Evolutionary conservation across 192 early-diverging fungal species (phyloP).

Genomic region (Backusella westeae): DNA sequence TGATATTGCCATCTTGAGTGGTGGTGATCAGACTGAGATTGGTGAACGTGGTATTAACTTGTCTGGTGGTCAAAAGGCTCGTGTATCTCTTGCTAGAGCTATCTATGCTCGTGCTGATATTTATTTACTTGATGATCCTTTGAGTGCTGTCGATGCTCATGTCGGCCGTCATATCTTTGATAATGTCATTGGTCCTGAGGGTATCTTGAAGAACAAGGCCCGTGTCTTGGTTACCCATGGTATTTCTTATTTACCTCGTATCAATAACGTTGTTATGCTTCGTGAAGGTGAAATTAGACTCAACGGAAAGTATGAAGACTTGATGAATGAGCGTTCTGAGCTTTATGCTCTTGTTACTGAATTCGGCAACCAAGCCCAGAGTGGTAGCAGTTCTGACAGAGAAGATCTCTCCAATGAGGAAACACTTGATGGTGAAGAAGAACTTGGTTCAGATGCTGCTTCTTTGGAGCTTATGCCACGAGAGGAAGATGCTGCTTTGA

Average conservation of each 20-base stretch:
- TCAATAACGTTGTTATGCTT: slow-evolving; percentile 70
- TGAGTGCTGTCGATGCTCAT: slow-evolving; percentile 66
- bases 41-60: slow-evolving; percentile 90
- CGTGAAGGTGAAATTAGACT: slow-evolving; percentile 69
- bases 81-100: slow-evolving; percentile 63
- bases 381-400: slow-evolving; percentile 25
- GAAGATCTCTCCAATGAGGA: slow-evolving; percentile 21
- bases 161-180: slow-evolving; percentile 80
- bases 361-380: slow-evolving; percentile 52
- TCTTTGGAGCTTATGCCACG: slow-evolving; percentile 26
- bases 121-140: slow-evolving; percentile 72
- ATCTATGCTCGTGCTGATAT: slow-evolving; percentile 89
- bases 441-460: background rate
- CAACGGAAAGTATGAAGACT: slow-evolving; percentile 60
- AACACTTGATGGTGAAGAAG: slow-evolving; percentile 10
- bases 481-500: slow-evolving; percentile 27
- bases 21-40: slow-evolving; percentile 91
- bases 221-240: slow-evolving; percentile 83
- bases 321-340: slow-evolving; percentile 62
- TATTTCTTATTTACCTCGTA: slow-evolving; percentile 71
- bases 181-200: slow-evolving; percentile 84
- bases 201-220: slow-evolving; percentile 73
- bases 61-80: slow-evolving; percentile 90
- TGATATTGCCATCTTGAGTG: slow-evolving; percentile 85
- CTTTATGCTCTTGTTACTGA: slow-evolving; percentile 71